These are phyloP conservation scores for Aureobasidium leucospermi DNA, from an alignment of 2,329 filamentous ascomycete genomes.

Conservation along the genomic window DNA sequence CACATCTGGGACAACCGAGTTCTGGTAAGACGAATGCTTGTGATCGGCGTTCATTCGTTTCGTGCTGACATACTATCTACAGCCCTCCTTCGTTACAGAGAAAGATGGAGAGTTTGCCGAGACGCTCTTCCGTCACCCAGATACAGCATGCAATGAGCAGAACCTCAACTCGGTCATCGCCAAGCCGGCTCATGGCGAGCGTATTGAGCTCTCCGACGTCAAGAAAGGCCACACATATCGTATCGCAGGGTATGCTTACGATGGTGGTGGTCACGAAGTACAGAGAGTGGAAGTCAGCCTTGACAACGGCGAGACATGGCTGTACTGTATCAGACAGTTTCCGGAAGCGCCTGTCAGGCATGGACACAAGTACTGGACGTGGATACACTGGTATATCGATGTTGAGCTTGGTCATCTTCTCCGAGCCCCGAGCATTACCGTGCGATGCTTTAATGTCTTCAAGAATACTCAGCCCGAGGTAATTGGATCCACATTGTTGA, in stretches of 20 bases:
- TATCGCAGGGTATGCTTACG: slow-evolving; percentile 43
- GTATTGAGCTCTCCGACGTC: slow-evolving; percentile 32
- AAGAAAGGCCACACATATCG: slow-evolving; percentile 36
- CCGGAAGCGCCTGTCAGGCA: slow-evolving; percentile 44
- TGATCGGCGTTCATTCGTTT: accelerated
- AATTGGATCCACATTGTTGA: slow-evolving; percentile 14
- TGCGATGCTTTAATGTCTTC: slow-evolving; percentile 43
- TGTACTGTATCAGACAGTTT: slow-evolving; percentile 43
- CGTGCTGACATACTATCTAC: background rate
- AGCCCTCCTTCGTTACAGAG: slow-evolving; percentile 41
- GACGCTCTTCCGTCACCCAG: slow-evolving; percentile 41
- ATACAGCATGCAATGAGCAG: slow-evolving; percentile 43
- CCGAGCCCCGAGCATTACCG: slow-evolving; percentile 35
- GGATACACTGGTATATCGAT: slow-evolving; percentile 48
- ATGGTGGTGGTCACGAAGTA: slow-evolving; percentile 44
- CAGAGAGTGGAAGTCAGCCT: slow-evolving; percentile 44
- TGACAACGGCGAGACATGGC: slow-evolving; percentile 42
- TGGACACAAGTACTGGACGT: slow-evolving; percentile 49
- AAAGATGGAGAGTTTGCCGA: slow-evolving; percentile 42
- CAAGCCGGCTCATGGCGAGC: slow-evolving; percentile 41
- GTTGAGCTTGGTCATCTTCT: slow-evolving; percentile 39
- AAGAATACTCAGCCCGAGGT: slow-evolving; percentile 45
- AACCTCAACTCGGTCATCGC: slow-evolving; percentile 43
- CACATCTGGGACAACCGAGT: slow-evolving; percentile 47
- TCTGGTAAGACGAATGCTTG: slow-evolving; percentile 17